Conservation (phyloP, 768 basidiomycete species). For the Candolleomyces aberdarensis region DNA sequence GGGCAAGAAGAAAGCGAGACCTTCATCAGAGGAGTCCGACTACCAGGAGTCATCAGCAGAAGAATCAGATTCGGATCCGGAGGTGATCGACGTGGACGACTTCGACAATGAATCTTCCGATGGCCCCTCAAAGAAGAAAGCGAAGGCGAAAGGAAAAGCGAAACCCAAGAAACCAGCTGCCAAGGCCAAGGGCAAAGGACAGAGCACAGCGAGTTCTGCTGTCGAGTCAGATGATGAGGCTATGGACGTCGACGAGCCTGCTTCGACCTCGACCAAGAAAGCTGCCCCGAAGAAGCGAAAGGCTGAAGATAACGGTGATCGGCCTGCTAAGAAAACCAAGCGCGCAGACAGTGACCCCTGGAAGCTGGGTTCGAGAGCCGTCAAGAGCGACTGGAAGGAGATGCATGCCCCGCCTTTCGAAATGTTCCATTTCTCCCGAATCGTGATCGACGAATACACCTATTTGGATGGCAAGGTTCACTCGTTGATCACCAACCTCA, state of each 20-base stretch:
- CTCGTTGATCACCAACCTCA: slow-evolving; percentile 71
- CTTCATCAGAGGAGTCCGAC: slow-evolving; percentile 26
- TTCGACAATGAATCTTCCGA: slow-evolving; percentile 16
- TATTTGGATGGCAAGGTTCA: slow-evolving; percentile 83
- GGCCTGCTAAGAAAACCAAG: slow-evolving; percentile 53
- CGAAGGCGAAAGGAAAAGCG: slow-evolving; percentile 24
- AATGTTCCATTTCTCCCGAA: slow-evolving; percentile 88
- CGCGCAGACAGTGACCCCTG: slow-evolving; percentile 72
- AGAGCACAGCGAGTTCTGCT: slow-evolving; percentile 18
- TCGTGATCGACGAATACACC: slow-evolving; percentile 93
- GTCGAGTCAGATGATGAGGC: slow-evolving; percentile 32
- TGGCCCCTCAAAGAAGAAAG: slow-evolving; percentile 18
- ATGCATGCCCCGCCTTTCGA: slow-evolving; percentile 85
- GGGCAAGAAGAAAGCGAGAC: slow-evolving; percentile 20
- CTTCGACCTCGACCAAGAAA: slow-evolving; percentile 26
- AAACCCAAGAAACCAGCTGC: slow-evolving; percentile 15
- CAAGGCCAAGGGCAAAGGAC: slow-evolving; percentile 18
- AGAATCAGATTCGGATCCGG: slow-evolving; percentile 35
- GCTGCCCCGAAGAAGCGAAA: slow-evolving; percentile 39
- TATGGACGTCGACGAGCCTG: slow-evolving; percentile 59
- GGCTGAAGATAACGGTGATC: slow-evolving; percentile 31
- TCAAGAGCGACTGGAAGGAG: slow-evolving; percentile 70
- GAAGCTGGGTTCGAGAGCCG: slow-evolving; percentile 61
- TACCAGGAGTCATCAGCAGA: slow-evolving; percentile 38
- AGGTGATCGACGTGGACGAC: slow-evolving; percentile 15